Evolutionary conservation across 805 yeast species (phyloP).

Genomic region (Torulaspora delbrueckii): DNA sequence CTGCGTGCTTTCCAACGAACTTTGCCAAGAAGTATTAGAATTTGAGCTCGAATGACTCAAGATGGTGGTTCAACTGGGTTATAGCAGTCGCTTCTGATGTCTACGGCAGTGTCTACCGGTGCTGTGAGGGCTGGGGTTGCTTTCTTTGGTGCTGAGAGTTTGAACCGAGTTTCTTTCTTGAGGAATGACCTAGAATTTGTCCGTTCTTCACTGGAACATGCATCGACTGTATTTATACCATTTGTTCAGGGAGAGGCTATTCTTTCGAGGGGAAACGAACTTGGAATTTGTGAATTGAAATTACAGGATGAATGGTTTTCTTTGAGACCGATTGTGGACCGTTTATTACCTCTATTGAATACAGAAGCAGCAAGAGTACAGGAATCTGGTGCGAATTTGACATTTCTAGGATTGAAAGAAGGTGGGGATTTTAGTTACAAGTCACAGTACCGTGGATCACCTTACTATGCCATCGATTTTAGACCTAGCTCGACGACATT

Average conservation of each 20-base stretch:
- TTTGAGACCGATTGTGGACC: conserved; percentile 4
- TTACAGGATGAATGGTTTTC: conserved; percentile 7
- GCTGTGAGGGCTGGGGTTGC: conserved; percentile 9
- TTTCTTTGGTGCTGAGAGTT: conserved; percentile 44
- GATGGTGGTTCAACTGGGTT: background rate
- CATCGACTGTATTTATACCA: conserved; percentile 42
- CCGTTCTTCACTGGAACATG: conserved; percentile 39
- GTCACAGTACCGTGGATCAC: conserved; percentile 51
- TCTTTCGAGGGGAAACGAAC: conserved; percentile 6
- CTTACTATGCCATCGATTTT: conserved; percentile 61
- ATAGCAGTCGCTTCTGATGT: background rate
- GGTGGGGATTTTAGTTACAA: conserved; percentile 37
- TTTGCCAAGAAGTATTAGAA: background rate
- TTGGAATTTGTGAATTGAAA: conserved; percentile 9
- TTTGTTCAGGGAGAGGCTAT: conserved; percentile 33
- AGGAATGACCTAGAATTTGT: conserved; percentile 49
- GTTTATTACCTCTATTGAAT: conserved; percentile 10
- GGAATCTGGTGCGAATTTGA: conserved; percentile 20
- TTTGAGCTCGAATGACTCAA: background rate
- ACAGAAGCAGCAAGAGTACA: conserved; percentile 14
- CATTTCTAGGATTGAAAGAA: conserved; percentile 24
- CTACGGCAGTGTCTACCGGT: conserved; percentile 1
- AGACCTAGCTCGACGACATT: conserved; percentile 7
- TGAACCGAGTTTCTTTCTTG: conserved; percentile 55
- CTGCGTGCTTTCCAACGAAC: background rate